These are phyloP conservation scores for Yamadazyma paraphyllophila DNA, from an alignment of 805 yeast genomes.

Conservation along the genomic window DNA sequence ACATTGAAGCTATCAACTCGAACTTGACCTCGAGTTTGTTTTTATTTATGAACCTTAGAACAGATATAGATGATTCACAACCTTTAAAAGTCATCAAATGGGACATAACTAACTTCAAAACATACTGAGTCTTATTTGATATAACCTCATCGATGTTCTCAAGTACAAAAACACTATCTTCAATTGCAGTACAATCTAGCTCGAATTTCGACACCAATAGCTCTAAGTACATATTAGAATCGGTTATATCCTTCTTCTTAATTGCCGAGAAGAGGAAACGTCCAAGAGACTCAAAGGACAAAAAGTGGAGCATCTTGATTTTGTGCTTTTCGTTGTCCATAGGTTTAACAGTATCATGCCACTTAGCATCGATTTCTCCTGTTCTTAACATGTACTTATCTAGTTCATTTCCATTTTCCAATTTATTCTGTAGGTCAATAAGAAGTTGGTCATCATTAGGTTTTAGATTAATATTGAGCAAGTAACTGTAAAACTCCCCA, in stretches of 20 bases:
- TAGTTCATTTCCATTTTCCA: conserved; percentile 27
- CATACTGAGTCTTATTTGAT: conserved; percentile 22
- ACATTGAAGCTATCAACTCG: conserved; percentile 24
- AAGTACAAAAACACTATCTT: conserved; percentile 8
- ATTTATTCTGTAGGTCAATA: conserved; percentile 19
- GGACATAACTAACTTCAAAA: conserved; percentile 27
- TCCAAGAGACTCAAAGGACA: conserved; percentile 25
- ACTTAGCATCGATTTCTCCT: conserved; percentile 33
- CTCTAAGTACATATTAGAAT: conserved; percentile 33
- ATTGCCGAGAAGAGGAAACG: conserved; percentile 23
- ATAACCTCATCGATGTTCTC: conserved; percentile 17
- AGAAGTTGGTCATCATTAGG: conserved; percentile 18
- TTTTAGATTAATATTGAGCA: conserved; percentile 33
- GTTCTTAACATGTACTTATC: conserved; percentile 36
- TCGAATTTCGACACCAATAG: conserved; percentile 40
- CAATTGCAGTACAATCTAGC: conserved; percentile 16
- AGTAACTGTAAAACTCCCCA: conserved; percentile 26
- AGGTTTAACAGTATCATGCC: conserved; percentile 32
- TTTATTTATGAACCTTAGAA: conserved; percentile 31
- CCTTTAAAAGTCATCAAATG: conserved; percentile 40
- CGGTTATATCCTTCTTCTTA: conserved; percentile 26
- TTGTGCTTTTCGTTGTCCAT: conserved; percentile 17
- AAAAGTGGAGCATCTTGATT: conserved; percentile 31
- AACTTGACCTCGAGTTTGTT: conserved; percentile 25
- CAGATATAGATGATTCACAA: conserved; percentile 28